Evolutionary conservation across 345 rosid species (phyloP), one percentile per base, ranked within the genome.

Genomic region (Citropsis articulata): DNA sequence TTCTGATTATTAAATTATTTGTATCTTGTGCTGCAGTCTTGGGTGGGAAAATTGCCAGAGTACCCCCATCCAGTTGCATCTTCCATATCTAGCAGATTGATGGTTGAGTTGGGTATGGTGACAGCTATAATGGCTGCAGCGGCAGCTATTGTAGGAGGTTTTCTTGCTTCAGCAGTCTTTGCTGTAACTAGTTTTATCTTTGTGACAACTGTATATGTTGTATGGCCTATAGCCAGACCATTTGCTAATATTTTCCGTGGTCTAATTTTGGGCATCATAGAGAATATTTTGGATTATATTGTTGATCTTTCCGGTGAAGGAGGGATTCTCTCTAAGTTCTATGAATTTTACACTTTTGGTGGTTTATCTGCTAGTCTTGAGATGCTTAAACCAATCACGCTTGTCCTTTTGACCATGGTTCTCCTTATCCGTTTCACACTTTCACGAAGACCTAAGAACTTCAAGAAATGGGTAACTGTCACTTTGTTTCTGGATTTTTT

Each of bases 21-120:
- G 65, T 64, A 71, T 78, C 53, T 71, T 72, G 61, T 78, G 53
- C 76, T 88, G 87, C 88, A 94, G 98, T 90, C 93, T 45, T 90
- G 87, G 85, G 94, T 91, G 78, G 97, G 90, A 77, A 91, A 85
- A 81, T 78, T 90, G 72, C 87, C 91, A 13, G 95, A 91, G 80
- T 89, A 84, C 56, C 97, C 98, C 69, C 88, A 91, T 85, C 97
- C 97, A 7, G 89, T 91, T 21, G 98, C 98, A 33, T 94, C 97
- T 78, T 93, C 98, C 62, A 94, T 94, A 83, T 94, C 98, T 66
- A 90, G 98, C 85, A 90, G 98, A 87, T 84, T 93, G 89, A 90
- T 93, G 93, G 97, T 91, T 75, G 98, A 94, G 90, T 87, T 94
- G 73, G 98, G 98, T 72, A 88, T 93, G 97, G 87, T 94, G 77